Conservation (phyloP, 257 asterid species). For the Paraleonurus japonicus region DNA sequence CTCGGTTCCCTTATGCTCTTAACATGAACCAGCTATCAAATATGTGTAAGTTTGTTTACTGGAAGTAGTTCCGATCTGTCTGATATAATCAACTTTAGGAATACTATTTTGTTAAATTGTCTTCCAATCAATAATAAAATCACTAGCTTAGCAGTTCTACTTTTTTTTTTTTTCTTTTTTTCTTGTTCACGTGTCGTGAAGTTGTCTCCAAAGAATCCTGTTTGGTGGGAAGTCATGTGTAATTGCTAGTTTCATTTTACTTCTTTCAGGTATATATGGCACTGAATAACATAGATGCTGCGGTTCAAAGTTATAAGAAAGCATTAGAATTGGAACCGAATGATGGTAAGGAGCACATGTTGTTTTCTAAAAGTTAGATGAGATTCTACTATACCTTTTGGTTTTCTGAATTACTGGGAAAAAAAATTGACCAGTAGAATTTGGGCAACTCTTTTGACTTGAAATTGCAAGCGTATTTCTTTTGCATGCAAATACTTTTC, state of each 20-base stretch:
- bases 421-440: not conserved
- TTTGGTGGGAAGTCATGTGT: not conserved
- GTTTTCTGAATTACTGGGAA: not conserved
- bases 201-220: constrained; percentile 14
- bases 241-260: constrained; percentile 11
- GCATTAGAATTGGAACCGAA: constrained; percentile 82
- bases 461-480: not conserved
- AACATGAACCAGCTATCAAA: not conserved
- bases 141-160: not conserved
- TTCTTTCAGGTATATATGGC: constrained; percentile 66
- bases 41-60: not conserved
- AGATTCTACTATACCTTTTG: not conserved
- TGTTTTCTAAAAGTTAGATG: not conserved
- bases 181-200: not conserved
- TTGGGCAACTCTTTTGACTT: not conserved
- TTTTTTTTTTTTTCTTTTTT: not conserved
- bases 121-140: not conserved
- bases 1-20: not conserved
- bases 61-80: not conserved
- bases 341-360: constrained; percentile 53
- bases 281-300: constrained; percentile 72
- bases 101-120: not conserved
- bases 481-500: not conserved
- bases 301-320: constrained; percentile 65
- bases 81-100: not conserved